Conservation (phyloP, 306 rosid genomes). For the Prunus mume region DNA sequence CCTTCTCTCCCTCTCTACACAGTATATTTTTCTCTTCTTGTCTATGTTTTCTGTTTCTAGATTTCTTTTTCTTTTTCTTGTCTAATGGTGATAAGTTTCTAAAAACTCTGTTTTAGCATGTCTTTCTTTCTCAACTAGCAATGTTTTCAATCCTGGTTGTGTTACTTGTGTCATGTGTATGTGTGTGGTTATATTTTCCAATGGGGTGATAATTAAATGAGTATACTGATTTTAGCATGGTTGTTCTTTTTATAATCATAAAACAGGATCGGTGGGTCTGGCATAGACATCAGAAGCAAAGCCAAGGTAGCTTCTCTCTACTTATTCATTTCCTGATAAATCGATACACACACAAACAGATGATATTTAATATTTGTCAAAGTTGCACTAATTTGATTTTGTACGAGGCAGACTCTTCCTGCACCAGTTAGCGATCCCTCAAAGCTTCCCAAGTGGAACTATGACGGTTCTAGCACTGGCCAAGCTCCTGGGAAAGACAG, state of each 20-base stretch:
- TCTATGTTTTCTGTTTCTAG: no score
- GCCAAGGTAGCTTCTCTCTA: constrained; percentile 42
- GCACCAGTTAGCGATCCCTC: constrained; percentile 55
- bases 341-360: no score
- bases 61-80: neutral
- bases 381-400: neutral
- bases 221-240: neutral
- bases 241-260: neutral
- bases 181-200: neutral
- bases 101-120: no score
- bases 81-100: neutral
- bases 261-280: constrained; percentile 76
- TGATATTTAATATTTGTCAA: neutral
- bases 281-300: constrained; percentile 66
- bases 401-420: constrained; percentile 47
- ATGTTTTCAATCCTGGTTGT: no score
- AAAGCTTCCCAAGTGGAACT: constrained; percentile 68
- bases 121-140: no score
- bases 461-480: constrained; percentile 67
- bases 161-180: no score
- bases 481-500: constrained; percentile 73
- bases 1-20: no score
- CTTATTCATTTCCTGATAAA: neutral
- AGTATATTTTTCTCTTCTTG: neutral
- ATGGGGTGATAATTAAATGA: no score